Evolutionary conservation across 2,329 filamentous ascomycete genomes (phyloP), one percentile per base, ranked within the genome.

Genomic region (Sarocladiaceae sp.): DNA sequence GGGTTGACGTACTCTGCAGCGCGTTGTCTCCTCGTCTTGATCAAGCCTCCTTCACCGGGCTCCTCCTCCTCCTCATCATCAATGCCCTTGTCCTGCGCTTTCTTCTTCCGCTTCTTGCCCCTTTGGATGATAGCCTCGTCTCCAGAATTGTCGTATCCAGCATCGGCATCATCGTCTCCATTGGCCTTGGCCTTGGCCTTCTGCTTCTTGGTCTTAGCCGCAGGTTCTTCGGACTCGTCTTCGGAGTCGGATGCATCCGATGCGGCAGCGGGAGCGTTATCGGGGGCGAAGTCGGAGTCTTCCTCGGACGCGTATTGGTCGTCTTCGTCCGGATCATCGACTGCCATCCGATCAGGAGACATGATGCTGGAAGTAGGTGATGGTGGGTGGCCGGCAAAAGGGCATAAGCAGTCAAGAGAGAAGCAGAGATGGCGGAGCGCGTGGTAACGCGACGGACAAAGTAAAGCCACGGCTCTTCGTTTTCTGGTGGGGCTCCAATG

Each of bases 11-110:
- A 78, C 75, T 85, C 83, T 35, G 68, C 69, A 15, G 81, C 81
- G 48, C 82, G 73, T 64, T 86, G 83, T 42, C 82, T 76, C 47
- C 85, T 73, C 39, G 85, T 89, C 68, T 85, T 88, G 62, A 89
- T 70, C 50, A 87, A 63, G 0, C 78, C 78, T 9, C 80, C 80
- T 45, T 78, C 77, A 24, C 73, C 75, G 16, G 69, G 74, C 35
- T 75, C 74, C 26, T 79, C 78, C 16, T 76, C 76, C 3, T 74
- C 72, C 1, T 57, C 57, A 2, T 51, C 56, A 2, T 53, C 56
- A 2, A 50, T 58, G 13, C 32, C 27, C 27, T 40, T 37, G 20
- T 31, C 45, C 63, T 68, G 12, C 53, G 52, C 52, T 65, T 60
- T 62, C 55, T 68, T 76, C 27, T 61, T 65, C 44, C 66, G 66